phyloP scores from a whole-genome alignment of 2,329 filamentous ascomycete species.

The Colletotrichum tamarilloi region DNA sequence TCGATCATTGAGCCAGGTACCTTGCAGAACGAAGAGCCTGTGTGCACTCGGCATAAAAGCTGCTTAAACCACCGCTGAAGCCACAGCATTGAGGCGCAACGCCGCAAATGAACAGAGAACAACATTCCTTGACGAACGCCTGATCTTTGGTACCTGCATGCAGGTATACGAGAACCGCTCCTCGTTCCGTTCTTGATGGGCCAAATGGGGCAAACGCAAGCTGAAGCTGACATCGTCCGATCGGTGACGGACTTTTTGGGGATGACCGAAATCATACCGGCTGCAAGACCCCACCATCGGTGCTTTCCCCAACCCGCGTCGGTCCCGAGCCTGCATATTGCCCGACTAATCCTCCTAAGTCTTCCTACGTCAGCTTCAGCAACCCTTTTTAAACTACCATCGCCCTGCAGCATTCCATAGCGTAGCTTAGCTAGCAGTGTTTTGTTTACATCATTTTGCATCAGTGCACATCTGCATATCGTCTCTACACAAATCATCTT shows the following conservation, averaged over 20 bases:
- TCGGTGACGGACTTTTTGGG: slow-evolving; percentile 34
- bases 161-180: neutral
- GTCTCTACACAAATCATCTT: neutral
- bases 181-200: neutral
- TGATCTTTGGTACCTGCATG: too few species aligned
- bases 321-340: neutral
- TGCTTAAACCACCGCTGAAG: too few species aligned
- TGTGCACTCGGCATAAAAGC: too few species aligned
- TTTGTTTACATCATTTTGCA: neutral
- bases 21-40: too few species aligned
- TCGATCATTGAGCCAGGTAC: too few species aligned
- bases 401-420: neutral
- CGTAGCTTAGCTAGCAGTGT: neutral
- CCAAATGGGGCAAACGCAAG: neutral
- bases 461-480: neutral
- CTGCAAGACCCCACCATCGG: neutral
- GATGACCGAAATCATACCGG: slow-evolving; percentile 30
- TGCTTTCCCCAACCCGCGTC: slow-evolving; percentile 8
- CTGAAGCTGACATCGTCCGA: neutral
- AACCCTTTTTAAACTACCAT: neutral
- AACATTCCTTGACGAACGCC: neutral
- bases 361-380: neutral
- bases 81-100: too few species aligned
- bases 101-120: too few species aligned
- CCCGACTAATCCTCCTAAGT: neutral